Conservation (phyloP, 1,284 basidiomycete genomes). For the Tilletia indica region DNA sequence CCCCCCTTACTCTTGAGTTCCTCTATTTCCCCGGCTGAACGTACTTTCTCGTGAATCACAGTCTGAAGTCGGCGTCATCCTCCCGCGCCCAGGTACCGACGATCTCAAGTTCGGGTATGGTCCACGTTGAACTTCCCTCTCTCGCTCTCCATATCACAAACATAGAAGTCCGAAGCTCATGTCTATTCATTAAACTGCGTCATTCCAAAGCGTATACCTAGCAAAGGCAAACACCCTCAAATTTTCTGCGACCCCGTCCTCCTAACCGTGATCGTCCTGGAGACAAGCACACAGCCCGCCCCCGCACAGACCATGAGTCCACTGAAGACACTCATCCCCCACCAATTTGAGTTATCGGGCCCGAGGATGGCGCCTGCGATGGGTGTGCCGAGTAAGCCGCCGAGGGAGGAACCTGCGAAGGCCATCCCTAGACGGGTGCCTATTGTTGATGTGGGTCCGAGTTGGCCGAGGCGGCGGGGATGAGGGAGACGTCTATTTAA, state of each 20-base stretch:
- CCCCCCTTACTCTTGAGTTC: no score
- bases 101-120: conserved; percentile 13
- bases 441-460: conserved; percentile 48
- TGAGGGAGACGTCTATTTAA: conserved; percentile 37
- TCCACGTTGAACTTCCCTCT: background rate
- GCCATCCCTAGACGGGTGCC: conserved; percentile 46
- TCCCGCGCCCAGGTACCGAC: conserved; percentile 7
- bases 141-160: no score
- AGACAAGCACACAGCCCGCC: no score
- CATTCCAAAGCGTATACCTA: no score
- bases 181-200: no score
- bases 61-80: conserved; percentile 13
- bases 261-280: no score
- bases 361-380: conserved; percentile 28
- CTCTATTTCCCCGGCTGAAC: background rate
- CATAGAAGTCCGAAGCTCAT: no score
- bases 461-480: conserved; percentile 47
- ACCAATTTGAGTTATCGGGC: conserved; percentile 5
- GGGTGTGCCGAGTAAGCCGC: conserved; percentile 45
- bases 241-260: no score
- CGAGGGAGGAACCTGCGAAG: conserved; percentile 45
- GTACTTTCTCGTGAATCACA: background rate
- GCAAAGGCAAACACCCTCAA: no score
- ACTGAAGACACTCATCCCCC: conserved; percentile 19
- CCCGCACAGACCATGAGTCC: no score